Conservation (phyloP, 148 eudicot genomes). For the Pharnaceum exiguum region DNA sequence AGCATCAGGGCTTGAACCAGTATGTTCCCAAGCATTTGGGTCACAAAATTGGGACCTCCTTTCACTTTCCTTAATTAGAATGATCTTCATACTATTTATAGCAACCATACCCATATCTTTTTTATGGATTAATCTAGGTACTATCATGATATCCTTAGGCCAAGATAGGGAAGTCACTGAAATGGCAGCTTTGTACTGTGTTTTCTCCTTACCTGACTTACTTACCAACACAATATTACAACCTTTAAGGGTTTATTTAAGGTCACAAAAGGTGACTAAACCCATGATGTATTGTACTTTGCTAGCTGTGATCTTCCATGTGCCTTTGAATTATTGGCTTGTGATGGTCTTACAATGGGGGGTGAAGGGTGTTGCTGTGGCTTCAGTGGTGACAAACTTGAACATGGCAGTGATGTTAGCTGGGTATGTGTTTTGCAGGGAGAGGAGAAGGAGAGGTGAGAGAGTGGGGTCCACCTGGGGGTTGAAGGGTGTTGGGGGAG, state of each 20-base stretch:
- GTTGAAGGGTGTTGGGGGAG: conserved; percentile 1
- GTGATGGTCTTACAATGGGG: conserved; percentile 53
- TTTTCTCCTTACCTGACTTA: conserved; percentile 74
- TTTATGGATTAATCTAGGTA: conserved; percentile 61
- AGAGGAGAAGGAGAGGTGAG: conserved; percentile 29
- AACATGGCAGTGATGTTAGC: conserved; percentile 69
- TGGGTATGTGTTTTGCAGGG: conserved; percentile 56
- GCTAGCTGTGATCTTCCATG: conserved; percentile 66
- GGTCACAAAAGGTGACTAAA: conserved; percentile 84
- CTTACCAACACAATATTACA: conserved; percentile 68
- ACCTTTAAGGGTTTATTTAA: conserved; percentile 67
- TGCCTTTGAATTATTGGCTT: conserved; percentile 58
- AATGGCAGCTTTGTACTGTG: conserved; percentile 68
- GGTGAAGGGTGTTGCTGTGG: conserved; percentile 74
- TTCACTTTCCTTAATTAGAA: conserved; percentile 54
- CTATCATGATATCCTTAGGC: conserved; percentile 75
- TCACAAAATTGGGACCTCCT: conserved; percentile 58
- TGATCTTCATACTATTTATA: conserved; percentile 67
- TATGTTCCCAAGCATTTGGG: conserved; percentile 80
- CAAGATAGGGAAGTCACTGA: conserved; percentile 69
- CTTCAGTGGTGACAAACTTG: conserved; percentile 69
- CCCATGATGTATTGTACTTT: conserved; percentile 88
- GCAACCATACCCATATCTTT: conserved; percentile 62
- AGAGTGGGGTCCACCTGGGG: conserved; percentile 27
- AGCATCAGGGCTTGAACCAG: conserved; percentile 85